Conservation (phyloP, 176 grass and related monocot species). For the Juncus inflexus region DNA sequence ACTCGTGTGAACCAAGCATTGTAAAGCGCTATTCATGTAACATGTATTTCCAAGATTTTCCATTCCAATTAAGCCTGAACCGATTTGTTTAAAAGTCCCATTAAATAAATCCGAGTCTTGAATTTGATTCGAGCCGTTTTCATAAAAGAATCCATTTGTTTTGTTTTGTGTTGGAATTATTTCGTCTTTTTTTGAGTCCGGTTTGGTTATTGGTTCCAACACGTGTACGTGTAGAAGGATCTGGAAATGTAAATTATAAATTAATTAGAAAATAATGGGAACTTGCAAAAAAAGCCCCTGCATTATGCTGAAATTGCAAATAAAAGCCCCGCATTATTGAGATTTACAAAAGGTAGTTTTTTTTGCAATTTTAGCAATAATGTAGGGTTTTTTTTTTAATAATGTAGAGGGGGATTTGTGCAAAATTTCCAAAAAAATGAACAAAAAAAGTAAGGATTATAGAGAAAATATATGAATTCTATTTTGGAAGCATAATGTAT, state of each 20-base stretch:
- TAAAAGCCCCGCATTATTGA: no score
- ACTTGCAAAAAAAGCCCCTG: no score
- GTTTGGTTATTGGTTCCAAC: slow-evolving; percentile 42
- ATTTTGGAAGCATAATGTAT: slow-evolving; percentile 11
- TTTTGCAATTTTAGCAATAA: no score
- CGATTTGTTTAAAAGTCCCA: slow-evolving; percentile 50
- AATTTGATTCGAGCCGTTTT: slow-evolving; percentile 14
- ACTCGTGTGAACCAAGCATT: slow-evolving; percentile 87
- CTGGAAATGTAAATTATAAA: slow-evolving; percentile 43
- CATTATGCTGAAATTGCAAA: no score
- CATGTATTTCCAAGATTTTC: slow-evolving; percentile 98
- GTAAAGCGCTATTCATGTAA: slow-evolving; percentile 96
- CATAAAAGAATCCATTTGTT: slow-evolving; percentile 29
- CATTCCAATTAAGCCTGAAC: slow-evolving; percentile 67
- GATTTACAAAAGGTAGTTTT: no score
- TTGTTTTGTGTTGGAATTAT: slow-evolving; percentile 32
- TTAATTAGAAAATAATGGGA: neutral
- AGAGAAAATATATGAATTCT: neutral
- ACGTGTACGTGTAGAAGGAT: slow-evolving; percentile 84
- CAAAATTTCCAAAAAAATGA: neutral
- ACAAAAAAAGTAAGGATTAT: neutral
- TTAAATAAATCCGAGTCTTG: slow-evolving; percentile 44
- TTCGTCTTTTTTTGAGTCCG: slow-evolving; percentile 49
- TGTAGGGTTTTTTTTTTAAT: no score
- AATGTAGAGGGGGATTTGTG: neutral